Percentiles rank a stretch among this genome's conserved stretches.
These are phyloP conservation scores for Leucogyrophana mollusca DNA, from an alignment of 768 basidiomycete genomes.

Conservation along the genomic window DNA sequence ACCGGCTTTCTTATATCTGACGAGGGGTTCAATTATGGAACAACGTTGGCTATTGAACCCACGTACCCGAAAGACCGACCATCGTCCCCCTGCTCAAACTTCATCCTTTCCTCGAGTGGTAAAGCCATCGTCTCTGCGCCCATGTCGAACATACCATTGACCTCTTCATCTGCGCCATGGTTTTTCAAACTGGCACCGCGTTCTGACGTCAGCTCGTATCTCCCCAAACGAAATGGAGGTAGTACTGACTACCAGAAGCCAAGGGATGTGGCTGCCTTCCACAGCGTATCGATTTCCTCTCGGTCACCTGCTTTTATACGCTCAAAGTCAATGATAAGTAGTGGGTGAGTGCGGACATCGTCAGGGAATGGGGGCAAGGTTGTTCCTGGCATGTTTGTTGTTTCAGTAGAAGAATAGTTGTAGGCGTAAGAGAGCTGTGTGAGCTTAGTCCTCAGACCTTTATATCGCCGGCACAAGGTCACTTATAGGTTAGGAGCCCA, in stretches of 20 bases:
- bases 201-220: too few species aligned
- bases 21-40: neutral
- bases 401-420: neutral
- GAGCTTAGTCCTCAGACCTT: too few species aligned
- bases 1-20: conserved; percentile 60
- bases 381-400: conserved; percentile 30
- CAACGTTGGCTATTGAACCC: neutral
- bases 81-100: conserved; percentile 41
- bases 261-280: conserved; percentile 45
- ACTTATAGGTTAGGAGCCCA: too few species aligned
- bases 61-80: conserved; percentile 40
- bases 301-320: conserved; percentile 34
- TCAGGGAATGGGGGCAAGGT: conserved; percentile 42
- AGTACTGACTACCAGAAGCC: conserved; percentile 55
- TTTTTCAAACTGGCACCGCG: conserved; percentile 37
- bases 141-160: conserved; percentile 40
- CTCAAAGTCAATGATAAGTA: conserved; percentile 45
- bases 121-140: conserved; percentile 40
- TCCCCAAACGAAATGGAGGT: neutral
- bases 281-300: conserved; percentile 41
- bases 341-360: conserved; percentile 41
- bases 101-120: conserved; percentile 40
- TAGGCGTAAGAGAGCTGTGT: too few species aligned
- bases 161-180: conserved; percentile 37
- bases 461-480: too few species aligned